Conservation (phyloP, 768 basidiomycete species). For the Gymnopilus dilepis region DNA sequence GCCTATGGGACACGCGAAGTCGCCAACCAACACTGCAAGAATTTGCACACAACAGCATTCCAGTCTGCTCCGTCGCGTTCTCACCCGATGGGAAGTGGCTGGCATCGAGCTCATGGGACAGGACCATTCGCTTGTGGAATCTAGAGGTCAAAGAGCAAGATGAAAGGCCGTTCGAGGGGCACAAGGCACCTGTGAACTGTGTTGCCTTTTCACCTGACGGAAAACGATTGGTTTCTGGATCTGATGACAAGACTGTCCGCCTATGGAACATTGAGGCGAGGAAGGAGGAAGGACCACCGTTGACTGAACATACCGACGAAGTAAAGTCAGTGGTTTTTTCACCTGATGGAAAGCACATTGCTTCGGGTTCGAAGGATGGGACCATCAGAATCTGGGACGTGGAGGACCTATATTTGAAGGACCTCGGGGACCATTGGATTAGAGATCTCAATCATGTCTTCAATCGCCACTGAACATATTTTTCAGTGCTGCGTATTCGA, state of each 20-base stretch:
- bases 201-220: constrained; percentile 14
- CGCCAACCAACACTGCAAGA: not conserved
- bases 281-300: no score
- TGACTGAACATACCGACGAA: no score
- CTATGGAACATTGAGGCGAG: no score
- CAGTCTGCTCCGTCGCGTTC: not conserved
- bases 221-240: constrained; percentile 2
- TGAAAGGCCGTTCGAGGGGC: not conserved
- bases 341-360: no score
- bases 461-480: no score
- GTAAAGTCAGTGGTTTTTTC: no score
- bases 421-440: no score
- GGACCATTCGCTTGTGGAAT: constrained; percentile 11
- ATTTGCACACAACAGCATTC: not conserved
- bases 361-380: not conserved
- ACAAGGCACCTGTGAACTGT: not conserved
- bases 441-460: no score
- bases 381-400: not conserved
- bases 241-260: not conserved
- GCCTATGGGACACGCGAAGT: not conserved
- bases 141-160: not conserved
- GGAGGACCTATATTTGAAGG: no score
- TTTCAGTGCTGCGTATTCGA: no score
- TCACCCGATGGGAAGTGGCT: not conserved
- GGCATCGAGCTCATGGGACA: not conserved